Evolutionary conservation across 2,329 filamentous ascomycete genomes (phyloP).

Genomic region (Alternaria brassicae): DNA sequence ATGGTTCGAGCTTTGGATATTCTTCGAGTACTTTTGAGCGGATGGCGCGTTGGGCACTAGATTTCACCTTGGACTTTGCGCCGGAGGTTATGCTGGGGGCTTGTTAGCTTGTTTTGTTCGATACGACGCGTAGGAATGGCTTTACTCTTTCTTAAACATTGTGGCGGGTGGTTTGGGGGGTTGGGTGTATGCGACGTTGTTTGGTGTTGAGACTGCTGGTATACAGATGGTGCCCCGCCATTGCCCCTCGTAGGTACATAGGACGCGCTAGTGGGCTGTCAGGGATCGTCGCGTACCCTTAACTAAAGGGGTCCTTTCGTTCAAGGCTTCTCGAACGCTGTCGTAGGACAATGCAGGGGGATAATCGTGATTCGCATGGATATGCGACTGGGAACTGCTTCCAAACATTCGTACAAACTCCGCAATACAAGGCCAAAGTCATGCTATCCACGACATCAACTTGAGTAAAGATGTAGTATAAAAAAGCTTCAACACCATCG

Average conservation of each 20-base stretch:
- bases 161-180: constrained; percentile 15
- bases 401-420: too few species aligned
- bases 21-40: constrained; percentile 81
- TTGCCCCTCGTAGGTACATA: constrained; percentile 15
- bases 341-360: too few species aligned
- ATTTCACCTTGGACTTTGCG: constrained; percentile 96
- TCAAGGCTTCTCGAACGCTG: background rate
- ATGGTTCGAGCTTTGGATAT: constrained; percentile 83
- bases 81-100: constrained; percentile 70
- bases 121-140: background rate
- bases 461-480: too few species aligned
- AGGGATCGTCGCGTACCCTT: too few species aligned
- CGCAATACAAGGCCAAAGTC: too few species aligned
- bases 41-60: constrained; percentile 87
- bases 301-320: background rate
- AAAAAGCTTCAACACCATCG: background rate
- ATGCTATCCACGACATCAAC: too few species aligned
- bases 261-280: constrained; percentile 12
- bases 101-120: background rate
- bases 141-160: constrained; percentile 51
- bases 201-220: constrained; percentile 14
- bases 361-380: too few species aligned
- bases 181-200: background rate
- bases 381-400: too few species aligned
- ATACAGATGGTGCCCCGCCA: constrained; percentile 10